These are phyloP conservation scores for Mycena amicta DNA, from an alignment of 768 basidiomycete genomes.

Conservation along the genomic window DNA sequence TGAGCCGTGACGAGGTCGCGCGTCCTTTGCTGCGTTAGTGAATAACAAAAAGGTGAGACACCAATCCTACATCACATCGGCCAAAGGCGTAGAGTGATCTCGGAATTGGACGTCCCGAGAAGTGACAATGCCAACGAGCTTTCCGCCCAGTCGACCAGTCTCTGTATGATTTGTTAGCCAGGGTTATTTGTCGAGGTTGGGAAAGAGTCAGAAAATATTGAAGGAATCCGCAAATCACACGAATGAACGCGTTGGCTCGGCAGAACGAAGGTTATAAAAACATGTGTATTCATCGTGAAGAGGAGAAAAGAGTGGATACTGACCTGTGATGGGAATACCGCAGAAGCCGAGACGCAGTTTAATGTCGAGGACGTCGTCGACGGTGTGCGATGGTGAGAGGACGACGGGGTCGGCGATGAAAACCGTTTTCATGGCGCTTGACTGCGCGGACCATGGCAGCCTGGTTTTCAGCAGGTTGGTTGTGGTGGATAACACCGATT, in stretches of 20 bases:
- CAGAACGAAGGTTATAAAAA: conserved; percentile 85
- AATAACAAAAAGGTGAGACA: neutral
- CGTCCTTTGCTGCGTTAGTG: conserved; percentile 45
- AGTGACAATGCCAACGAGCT: conserved; percentile 95
- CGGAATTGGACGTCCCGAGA: conserved; percentile 96
- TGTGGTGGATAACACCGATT: conserved; percentile 98
- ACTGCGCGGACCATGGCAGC: conserved; percentile 97
- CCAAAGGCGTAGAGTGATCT: conserved; percentile 60
- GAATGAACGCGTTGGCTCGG: conserved; percentile 66
- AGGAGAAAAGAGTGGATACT: conserved; percentile 36
- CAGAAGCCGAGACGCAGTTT: conserved; percentile 92
- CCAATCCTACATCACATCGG: conserved; percentile 62
- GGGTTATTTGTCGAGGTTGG: conserved; percentile 9
- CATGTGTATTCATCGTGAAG: conserved; percentile 49
- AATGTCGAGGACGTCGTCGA: conserved; percentile 91
- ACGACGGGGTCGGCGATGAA: conserved; percentile 97
- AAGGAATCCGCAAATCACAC: conserved; percentile 75
- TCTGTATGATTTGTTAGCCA: conserved; percentile 52
- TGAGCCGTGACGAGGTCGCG: conserved; percentile 82
- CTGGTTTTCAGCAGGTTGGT: conserved; percentile 81
- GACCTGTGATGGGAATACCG: conserved; percentile 96
- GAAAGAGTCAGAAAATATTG: conserved; percentile 35
- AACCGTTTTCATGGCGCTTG: conserved; percentile 97
- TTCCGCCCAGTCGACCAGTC: conserved; percentile 83
- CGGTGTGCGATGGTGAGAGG: conserved; percentile 72